Percentiles rank a stretch among this genome's conserved stretches.
These are phyloP conservation scores for Cerioporus squamosus DNA, from an alignment of 1,284 basidiomycete species.

Conservation along the genomic window DNA sequence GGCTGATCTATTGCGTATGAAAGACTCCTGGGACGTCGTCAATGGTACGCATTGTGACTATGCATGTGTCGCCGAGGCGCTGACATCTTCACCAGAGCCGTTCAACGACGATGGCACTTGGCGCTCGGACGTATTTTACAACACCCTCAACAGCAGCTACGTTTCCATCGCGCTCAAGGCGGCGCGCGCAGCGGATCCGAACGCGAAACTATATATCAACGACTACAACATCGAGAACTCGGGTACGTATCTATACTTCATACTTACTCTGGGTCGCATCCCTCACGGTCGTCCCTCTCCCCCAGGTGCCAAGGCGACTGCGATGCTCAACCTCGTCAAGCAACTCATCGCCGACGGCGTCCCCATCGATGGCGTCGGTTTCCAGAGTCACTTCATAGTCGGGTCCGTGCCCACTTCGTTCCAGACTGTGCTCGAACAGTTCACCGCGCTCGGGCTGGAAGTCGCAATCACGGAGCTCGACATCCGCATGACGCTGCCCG, in stretches of 20 bases:
- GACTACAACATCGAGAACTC: slow-evolving; percentile 51
- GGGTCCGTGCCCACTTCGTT: slow-evolving; percentile 46
- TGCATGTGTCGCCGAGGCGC: not conserved
- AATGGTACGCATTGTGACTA: slow-evolving; percentile 34
- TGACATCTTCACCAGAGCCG: slow-evolving; percentile 38
- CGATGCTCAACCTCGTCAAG: slow-evolving; percentile 50
- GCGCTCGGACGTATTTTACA: slow-evolving; percentile 51
- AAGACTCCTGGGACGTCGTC: slow-evolving; percentile 43
- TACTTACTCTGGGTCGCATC: too few relatives aligned
- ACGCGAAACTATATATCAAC: slow-evolving; percentile 50
- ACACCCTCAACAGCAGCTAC: slow-evolving; percentile 49
- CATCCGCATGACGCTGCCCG: slow-evolving; percentile 54
- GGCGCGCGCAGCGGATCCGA: slow-evolving; percentile 51
- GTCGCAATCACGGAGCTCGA: slow-evolving; percentile 62
- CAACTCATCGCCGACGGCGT: slow-evolving; percentile 44
- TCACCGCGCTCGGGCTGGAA: slow-evolving; percentile 55
- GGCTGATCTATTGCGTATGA: too few relatives aligned
- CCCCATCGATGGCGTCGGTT: slow-evolving; percentile 54
- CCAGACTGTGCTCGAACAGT: slow-evolving; percentile 45
- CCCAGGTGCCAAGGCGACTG: slow-evolving; percentile 50
- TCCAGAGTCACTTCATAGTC: slow-evolving; percentile 56
- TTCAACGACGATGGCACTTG: slow-evolving; percentile 66
- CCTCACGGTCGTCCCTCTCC: too few relatives aligned
- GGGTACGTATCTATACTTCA: too few relatives aligned
- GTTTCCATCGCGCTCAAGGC: slow-evolving; percentile 48